Evolutionary conservation across 2,329 filamentous ascomycete genomes (phyloP).

Genomic region (Cordyceps tenuipes): DNA sequence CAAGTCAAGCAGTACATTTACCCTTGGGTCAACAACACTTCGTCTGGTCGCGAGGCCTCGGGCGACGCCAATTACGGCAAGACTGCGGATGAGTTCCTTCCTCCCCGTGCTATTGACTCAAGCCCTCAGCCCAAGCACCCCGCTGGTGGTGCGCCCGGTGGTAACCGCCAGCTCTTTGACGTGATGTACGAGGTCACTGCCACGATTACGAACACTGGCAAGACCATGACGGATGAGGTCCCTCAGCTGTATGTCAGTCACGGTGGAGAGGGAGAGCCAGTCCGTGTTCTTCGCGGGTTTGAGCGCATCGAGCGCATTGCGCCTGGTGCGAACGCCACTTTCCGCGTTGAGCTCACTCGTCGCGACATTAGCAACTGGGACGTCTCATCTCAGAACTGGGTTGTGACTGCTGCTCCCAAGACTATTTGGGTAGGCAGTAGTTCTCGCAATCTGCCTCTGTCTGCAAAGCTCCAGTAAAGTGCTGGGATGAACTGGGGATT

Average conservation of each 20-base stretch:
- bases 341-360: slow-evolving; percentile 61
- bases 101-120: slow-evolving; percentile 46
- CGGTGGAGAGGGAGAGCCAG: slow-evolving; percentile 65
- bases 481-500: background rate
- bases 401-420: slow-evolving; percentile 45
- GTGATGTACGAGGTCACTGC: slow-evolving; percentile 59
- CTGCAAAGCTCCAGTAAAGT: slow-evolving; percentile 19
- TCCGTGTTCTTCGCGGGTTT: slow-evolving; percentile 66
- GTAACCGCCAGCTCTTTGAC: slow-evolving; percentile 59
- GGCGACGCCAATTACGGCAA: slow-evolving; percentile 52
- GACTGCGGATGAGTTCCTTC: slow-evolving; percentile 50
- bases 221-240: slow-evolving; percentile 58
- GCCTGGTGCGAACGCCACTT: slow-evolving; percentile 58
- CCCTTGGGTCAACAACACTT: slow-evolving; percentile 61
- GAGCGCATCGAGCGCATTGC: slow-evolving; percentile 62
- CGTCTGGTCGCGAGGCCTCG: slow-evolving; percentile 46
- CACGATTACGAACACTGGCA: slow-evolving; percentile 64
- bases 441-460: slow-evolving; percentile 45
- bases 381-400: slow-evolving; percentile 71
- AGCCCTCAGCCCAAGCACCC: slow-evolving; percentile 46
- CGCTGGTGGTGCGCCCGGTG: slow-evolving; percentile 49
- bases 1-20: slow-evolving; percentile 54
- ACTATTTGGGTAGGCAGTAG: slow-evolving; percentile 47
- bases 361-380: slow-evolving; percentile 90
- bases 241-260: slow-evolving; percentile 73